Conservation (phyloP, 495 filamentous ascomycete genomes). For the Annulohypoxylon stygium region DNA sequence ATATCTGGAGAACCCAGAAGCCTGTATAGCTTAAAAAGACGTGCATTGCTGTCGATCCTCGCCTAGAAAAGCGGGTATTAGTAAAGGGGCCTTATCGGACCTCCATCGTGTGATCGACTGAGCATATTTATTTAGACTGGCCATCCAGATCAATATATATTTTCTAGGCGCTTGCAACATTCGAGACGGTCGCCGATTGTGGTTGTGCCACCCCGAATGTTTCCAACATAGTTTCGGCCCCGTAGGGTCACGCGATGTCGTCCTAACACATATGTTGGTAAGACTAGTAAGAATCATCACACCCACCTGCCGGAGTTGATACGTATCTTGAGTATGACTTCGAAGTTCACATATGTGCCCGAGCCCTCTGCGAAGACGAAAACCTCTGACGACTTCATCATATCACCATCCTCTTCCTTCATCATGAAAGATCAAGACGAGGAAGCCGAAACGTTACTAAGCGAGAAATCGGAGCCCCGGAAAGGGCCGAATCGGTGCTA, state of each 20-base stretch:
- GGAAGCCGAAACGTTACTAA: slow-evolving; percentile 17
- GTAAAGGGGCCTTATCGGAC: slow-evolving; percentile 1
- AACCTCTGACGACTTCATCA: background rate
- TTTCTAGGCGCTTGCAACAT: slow-evolving; percentile 3
- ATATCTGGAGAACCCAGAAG: slow-evolving; percentile 7
- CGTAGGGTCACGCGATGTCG: background rate
- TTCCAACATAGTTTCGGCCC: slow-evolving; percentile 8
- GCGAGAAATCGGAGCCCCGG: slow-evolving; percentile 7
- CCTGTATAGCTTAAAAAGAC: background rate
- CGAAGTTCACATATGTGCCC: slow-evolving; percentile 1
- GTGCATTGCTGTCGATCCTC: background rate
- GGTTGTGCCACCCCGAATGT: background rate
- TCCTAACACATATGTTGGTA: background rate
- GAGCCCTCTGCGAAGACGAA: background rate
- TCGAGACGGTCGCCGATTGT: background rate
- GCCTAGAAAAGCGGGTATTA: slow-evolving; percentile 2
- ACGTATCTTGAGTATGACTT: slow-evolving; percentile 5
- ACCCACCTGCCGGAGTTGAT: background rate
- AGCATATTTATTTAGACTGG: slow-evolving; percentile 1
- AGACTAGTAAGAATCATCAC: background rate
- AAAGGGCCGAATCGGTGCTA: background rate
- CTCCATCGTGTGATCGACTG: background rate
- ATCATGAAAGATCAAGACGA: slow-evolving; percentile 17
- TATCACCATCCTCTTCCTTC: slow-evolving; percentile 19
- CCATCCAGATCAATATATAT: slow-evolving; percentile 1